Evolutionary conservation across 108 stramenopile genomes (phyloP), one percentile per base, ranked within the genome.

Genomic region (Parmales sp.): DNA sequence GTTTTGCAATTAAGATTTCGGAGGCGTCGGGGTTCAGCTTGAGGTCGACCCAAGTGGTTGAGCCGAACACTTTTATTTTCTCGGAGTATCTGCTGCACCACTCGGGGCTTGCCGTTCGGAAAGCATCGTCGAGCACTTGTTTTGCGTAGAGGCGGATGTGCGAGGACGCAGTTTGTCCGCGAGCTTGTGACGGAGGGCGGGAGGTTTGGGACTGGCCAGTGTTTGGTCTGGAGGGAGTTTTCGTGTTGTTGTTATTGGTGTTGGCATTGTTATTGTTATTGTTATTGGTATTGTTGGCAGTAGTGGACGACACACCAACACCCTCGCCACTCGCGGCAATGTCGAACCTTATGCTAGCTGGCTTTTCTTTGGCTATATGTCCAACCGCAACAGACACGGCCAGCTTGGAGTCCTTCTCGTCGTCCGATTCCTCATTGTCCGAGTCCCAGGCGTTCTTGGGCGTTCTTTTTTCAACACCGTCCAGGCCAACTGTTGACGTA

Each of bases 161-260:
- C 54, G 54, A 60, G 16, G 54, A 28, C n/a, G 54, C 54, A 16
- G 54, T 60, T 34, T 60, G 54, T 20, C 54, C 54, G 13, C 54
- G 13, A 11, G 54, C 29, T 19, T 13, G n/a, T n/a, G n/a, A 20
- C 31, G 54, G 26, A 28, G 54, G 3, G n/a, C 26, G 1, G 54
- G 54, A 20, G 29, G 29, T 26, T 5, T 3, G 31, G 54, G 54
- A 18, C 22, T 48, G 3, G 8, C 46, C 54, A 7, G 31, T 34
- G n/a, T 19, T 60, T 28, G 29, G 29, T 34, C 54, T 60, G 25
- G 54, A 28, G 54, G 54, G 54, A 19, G n/a, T n/a, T n/a, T n/a
- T n/a, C n/a, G n/a, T n/a, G n/a, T n/a, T n/a, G n/a, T n/a, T n/a
- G n/a, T n/a, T n/a, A n/a, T n/a, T n/a, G n/a, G n/a, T n/a, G n/a